Conservation (phyloP, 768 basidiomycete genomes). For the Podaxis carcinomalis region DNA sequence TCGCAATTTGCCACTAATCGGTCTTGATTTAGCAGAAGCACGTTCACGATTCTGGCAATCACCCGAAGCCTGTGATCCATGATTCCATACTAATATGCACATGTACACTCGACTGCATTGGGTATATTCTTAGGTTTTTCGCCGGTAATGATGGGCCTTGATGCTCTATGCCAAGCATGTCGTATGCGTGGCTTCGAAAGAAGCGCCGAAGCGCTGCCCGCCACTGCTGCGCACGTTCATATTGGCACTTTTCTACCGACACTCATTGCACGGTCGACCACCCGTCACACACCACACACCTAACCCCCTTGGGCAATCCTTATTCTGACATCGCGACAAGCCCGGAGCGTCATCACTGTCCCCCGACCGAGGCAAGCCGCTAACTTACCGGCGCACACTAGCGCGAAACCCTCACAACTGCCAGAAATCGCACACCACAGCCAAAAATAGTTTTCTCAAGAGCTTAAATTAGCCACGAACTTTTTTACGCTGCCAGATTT, state of each 20-base stretch:
- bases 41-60: neutral
- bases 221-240: neutral
- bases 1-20: neutral
- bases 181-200: neutral
- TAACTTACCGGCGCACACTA: neutral
- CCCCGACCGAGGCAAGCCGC: neutral
- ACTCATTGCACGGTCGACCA: neutral
- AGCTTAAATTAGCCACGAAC: neutral
- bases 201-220: neutral
- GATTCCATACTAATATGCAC: neutral
- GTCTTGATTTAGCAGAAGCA: neutral
- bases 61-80: neutral
- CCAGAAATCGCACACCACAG: neutral
- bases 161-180: neutral
- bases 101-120: neutral
- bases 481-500: neutral
- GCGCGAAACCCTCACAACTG: neutral
- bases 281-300: neutral
- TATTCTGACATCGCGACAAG: neutral
- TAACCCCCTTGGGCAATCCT: neutral
- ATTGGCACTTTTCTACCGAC: neutral
- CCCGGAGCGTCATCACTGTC: neutral
- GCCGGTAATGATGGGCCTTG: neutral
- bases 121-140: neutral
- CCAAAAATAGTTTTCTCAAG: neutral